Evolutionary conservation across 2,329 filamentous ascomycete species (phyloP).

Genomic region (Amauroascus niger): DNA sequence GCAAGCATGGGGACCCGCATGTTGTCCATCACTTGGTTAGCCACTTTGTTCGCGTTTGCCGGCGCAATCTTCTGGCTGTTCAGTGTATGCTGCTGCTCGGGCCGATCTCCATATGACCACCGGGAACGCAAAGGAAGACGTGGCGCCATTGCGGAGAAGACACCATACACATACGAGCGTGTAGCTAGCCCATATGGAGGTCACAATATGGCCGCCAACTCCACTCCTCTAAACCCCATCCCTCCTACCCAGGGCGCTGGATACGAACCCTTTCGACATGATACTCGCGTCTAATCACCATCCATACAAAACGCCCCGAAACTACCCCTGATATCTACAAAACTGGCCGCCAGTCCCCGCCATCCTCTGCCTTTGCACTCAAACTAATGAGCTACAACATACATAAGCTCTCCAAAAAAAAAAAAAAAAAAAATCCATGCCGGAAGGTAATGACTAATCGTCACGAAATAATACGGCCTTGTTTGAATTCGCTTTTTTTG

Average conservation of each 20-base stretch:
- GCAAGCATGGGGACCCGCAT: constrained; percentile 58
- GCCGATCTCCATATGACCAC: constrained; percentile 45
- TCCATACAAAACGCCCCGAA: background rate
- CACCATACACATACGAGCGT: constrained; percentile 52
- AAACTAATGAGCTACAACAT: background rate
- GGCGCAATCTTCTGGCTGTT: constrained; percentile 84
- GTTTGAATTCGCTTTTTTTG: background rate
- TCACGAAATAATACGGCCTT: background rate
- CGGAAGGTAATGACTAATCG: background rate
- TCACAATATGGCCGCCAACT: background rate
- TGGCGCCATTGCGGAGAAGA: constrained; percentile 48
- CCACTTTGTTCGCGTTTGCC: constrained; percentile 63
- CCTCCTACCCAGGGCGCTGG: constrained; percentile 12
- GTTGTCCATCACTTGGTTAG: constrained; percentile 67
- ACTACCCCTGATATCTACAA: background rate
- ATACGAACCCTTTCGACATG: constrained; percentile 18
- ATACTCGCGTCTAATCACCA: constrained; percentile 1
- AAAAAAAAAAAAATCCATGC: background rate
- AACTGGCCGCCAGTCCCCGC: too few species aligned
- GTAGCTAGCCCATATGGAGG: constrained; percentile 29
- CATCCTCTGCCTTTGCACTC: background rate
- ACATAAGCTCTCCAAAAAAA: background rate
- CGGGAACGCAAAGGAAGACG: constrained; percentile 28
- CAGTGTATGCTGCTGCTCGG: constrained; percentile 83
- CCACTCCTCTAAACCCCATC: constrained; percentile 13